phyloP scores from a whole-genome alignment of 164 flowering plant genomes.

The Dillenia suffruticosa region DNA sequence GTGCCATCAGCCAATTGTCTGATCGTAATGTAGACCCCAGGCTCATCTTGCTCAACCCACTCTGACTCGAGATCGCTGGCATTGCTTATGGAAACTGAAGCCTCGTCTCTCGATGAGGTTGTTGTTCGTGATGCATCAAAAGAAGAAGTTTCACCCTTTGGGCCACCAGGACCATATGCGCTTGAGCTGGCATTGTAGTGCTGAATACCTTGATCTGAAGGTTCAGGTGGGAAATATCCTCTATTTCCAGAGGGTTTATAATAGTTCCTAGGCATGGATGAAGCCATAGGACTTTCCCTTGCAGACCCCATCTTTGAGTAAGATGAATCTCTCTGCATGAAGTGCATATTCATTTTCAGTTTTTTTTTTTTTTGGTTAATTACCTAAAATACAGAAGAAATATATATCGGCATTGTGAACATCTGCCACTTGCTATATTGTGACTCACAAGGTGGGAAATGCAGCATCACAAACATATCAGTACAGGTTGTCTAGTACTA shows the following conservation, averaged over 20 bases:
- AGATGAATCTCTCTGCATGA: slow-evolving; percentile 69
- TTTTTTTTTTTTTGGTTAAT: no score
- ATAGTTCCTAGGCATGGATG: slow-evolving; percentile 44
- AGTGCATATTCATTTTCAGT: no score
- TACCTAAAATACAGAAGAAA: no score
- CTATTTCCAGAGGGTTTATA: slow-evolving; percentile 41
- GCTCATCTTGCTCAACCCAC: slow-evolving; percentile 97
- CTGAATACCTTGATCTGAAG: slow-evolving; percentile 33
- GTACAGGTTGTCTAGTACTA: no score
- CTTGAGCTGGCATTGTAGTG: slow-evolving; percentile 44
- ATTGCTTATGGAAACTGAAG: slow-evolving; percentile 76
- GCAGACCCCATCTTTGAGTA: slow-evolving; percentile 75
- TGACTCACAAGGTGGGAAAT: no score
- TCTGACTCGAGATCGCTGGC: slow-evolving; percentile 89
- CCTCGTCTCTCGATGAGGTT: slow-evolving; percentile 86
- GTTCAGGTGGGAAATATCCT: slow-evolving; percentile 44
- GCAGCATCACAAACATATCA: no score
- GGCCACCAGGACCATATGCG: slow-evolving; percentile 31
- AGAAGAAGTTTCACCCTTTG: slow-evolving; percentile 47
- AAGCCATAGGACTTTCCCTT: slow-evolving; percentile 73
- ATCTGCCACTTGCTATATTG: no score
- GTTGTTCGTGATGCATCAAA: slow-evolving; percentile 85
- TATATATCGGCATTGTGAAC: no score
- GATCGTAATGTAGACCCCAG: slow-evolving; percentile 94
- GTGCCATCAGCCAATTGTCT: slow-evolving; percentile 88